These are phyloP conservation scores for Flaveria ramosissima DNA, from an alignment of 129 eudicot genomes.

Conservation along the genomic window DNA sequence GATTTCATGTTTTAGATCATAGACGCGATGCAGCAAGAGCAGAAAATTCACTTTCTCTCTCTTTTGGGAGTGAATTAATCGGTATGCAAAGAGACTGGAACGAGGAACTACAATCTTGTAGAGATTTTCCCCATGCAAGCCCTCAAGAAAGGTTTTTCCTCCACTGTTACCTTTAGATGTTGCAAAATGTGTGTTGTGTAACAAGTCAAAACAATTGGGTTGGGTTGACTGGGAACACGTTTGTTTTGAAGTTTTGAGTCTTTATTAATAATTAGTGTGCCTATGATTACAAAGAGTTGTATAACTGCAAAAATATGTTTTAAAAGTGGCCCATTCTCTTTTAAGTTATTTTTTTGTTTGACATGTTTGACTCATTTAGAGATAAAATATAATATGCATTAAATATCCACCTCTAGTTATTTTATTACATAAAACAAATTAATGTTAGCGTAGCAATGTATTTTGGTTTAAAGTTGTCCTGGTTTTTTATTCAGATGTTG, in stretches of 20 bases:
- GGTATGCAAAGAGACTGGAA: constrained; percentile 99
- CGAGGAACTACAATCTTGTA: constrained; percentile 94
- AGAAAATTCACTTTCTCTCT: constrained; percentile 79
- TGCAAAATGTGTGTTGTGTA: background rate
- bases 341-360: no score
- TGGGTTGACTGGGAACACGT: background rate
- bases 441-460: background rate
- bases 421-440: background rate
- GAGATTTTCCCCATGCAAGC: constrained; percentile 88
- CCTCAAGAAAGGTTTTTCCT: constrained; percentile 74
- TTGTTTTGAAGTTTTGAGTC: background rate
- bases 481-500: background rate
- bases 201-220: background rate
- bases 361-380: no score
- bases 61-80: constrained; percentile 97
- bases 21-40: constrained; percentile 95
- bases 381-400: no score
- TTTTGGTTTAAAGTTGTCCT: background rate
- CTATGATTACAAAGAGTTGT: background rate
- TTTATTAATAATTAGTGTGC: background rate
- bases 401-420: background rate
- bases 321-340: background rate
- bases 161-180: background rate
- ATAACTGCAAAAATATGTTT: background rate
- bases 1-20: constrained; percentile 53